A percentile compares a stretch with the other conserved stretches of the same genome.
Evolutionary conservation across 2,329 filamentous ascomycete genomes (phyloP).

Genomic region (Monascus ruber): DNA sequence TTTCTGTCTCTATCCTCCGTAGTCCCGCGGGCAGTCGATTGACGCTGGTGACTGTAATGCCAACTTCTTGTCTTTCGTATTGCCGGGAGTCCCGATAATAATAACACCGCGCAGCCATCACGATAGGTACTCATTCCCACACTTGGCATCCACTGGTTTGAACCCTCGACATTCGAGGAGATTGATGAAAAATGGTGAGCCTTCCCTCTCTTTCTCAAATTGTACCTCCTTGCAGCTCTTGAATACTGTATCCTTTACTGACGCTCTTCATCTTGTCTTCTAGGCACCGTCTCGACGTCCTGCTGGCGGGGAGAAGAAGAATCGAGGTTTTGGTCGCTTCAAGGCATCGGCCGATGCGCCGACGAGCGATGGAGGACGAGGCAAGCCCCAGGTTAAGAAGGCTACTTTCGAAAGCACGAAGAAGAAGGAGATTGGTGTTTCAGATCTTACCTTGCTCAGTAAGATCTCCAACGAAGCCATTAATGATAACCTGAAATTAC

Average conservation of each 20-base stretch:
- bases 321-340: constrained; percentile 30
- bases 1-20: neutral
- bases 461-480: constrained; percentile 99
- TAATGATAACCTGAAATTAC: constrained; percentile 97
- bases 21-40: neutral
- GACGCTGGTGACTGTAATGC: neutral
- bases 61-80: neutral
- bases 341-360: constrained; percentile 29
- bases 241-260: neutral
- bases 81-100: neutral
- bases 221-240: too few species aligned
- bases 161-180: neutral
- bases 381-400: constrained; percentile 71
- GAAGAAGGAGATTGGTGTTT: constrained; percentile 99
- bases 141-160: neutral
- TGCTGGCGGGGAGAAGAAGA: constrained; percentile 31
- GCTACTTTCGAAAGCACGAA: constrained; percentile 91
- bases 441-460: constrained; percentile 91
- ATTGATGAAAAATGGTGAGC: neutral
- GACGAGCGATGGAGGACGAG: constrained; percentile 29
- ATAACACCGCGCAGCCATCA: neutral
- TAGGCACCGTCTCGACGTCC: constrained; percentile 35
- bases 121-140: neutral
- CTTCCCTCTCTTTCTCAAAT: too few species aligned
- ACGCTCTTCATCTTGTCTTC: neutral